These are phyloP conservation scores for Pyrenophora graminea DNA, from an alignment of 2,329 filamentous ascomycete species.

Conservation along the genomic window DNA sequence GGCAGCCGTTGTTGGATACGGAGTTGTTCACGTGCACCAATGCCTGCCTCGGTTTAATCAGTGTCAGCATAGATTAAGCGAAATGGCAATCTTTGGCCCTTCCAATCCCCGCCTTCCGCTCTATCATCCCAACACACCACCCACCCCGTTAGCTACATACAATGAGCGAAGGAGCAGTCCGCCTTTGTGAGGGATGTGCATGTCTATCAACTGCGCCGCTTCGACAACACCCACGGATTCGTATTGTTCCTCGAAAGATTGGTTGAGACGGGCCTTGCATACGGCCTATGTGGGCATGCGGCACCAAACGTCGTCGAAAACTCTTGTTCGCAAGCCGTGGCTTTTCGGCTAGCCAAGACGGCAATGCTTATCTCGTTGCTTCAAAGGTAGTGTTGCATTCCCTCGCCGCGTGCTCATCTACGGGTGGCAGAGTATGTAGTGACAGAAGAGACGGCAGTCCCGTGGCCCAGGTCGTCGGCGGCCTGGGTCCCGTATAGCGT, in stretches of 20 bases:
- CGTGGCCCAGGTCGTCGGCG: slow-evolving; percentile 5
- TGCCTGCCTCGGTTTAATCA: no score
- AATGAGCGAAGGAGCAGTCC: background rate
- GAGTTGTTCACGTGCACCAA: slow-evolving; percentile 3
- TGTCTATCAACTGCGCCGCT: background rate
- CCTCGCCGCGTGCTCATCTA: background rate
- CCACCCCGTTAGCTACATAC: background rate
- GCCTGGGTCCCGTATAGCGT: slow-evolving; percentile 2
- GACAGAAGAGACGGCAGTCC: background rate
- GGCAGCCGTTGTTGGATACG: no score
- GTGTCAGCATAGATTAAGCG: background rate
- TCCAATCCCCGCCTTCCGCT: slow-evolving; percentile 11
- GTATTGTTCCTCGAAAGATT: slow-evolving; percentile 1
- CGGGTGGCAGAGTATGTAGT: no score
- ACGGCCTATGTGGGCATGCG: background rate
- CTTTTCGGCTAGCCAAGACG: background rate
- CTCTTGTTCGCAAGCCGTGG: slow-evolving; percentile 11
- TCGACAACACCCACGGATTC: no score
- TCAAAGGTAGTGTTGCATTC: background rate
- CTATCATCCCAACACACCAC: slow-evolving; percentile 6
- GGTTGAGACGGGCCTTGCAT: slow-evolving; percentile 1
- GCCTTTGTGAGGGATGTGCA: background rate
- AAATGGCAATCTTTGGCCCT: background rate
- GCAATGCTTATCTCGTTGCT: slow-evolving; percentile 4
- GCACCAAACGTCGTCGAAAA: background rate